Conservation (phyloP, 495 filamentous ascomycete genomes). For the Glarea lozoyensis region DNA sequence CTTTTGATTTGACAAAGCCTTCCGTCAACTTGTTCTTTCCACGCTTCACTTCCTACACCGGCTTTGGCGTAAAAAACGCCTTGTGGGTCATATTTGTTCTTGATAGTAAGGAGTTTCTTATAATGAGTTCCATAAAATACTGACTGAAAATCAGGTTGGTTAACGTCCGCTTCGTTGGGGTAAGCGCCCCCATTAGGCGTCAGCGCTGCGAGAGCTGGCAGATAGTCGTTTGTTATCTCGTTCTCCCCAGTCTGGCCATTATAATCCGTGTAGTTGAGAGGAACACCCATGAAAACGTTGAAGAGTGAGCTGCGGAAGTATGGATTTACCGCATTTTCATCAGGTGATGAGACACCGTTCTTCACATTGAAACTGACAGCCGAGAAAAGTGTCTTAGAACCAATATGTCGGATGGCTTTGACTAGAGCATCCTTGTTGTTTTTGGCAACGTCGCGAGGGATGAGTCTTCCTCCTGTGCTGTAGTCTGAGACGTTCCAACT, state of each 20-base stretch:
- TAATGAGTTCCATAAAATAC: slow-evolving; percentile 44
- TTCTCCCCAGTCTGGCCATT: no score
- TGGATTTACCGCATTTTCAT: no score
- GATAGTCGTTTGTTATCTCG: slow-evolving; percentile 26
- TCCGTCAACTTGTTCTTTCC: slow-evolving; percentile 23
- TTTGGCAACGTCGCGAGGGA: slow-evolving; percentile 40
- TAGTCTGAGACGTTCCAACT: no score
- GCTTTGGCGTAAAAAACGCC: slow-evolving; percentile 48
- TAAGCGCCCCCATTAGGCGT: slow-evolving; percentile 34
- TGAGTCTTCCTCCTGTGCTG: slow-evolving; percentile 42
- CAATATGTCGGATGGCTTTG: slow-evolving; percentile 33
- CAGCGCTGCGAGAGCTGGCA: slow-evolving; percentile 25
- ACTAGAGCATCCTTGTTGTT: slow-evolving; percentile 7
- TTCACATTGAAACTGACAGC: no score
- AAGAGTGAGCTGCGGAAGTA: no score
- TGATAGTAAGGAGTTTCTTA: slow-evolving; percentile 32
- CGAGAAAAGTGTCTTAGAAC: no score
- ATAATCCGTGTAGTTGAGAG: no score
- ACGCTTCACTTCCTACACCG: slow-evolving; percentile 53
- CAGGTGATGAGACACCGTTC: no score
- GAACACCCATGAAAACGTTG: no score
- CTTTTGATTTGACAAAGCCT: slow-evolving; percentile 4
- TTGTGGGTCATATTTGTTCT: slow-evolving; percentile 47
- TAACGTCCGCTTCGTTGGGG: slow-evolving; percentile 34
- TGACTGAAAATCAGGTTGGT: slow-evolving; percentile 39